Percentiles rank a stretch among this genome's conserved stretches.
Conservation (phyloP, 805 yeast genomes). For the Millerozyma acaciae region DNA sequence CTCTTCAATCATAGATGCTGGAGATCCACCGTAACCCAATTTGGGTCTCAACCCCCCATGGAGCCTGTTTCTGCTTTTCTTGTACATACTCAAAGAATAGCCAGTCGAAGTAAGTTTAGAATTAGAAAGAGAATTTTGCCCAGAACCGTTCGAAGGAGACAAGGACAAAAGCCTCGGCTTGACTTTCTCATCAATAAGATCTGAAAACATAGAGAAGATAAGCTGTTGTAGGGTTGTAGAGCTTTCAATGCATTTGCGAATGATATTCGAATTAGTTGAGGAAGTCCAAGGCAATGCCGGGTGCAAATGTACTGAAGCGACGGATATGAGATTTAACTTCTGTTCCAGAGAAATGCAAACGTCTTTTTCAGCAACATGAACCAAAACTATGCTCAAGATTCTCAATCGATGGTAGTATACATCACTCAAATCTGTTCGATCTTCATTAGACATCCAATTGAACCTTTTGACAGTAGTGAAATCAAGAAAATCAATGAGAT, state of each 20-base stretch:
- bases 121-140: slow-evolving; percentile 1
- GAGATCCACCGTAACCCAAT: slow-evolving; percentile 19
- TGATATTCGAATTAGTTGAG: slow-evolving; percentile 9
- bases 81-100: neutral
- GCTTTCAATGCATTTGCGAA: neutral
- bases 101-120: slow-evolving; percentile 4
- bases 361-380: neutral
- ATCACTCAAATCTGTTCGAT: neutral
- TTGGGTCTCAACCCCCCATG: slow-evolving; percentile 14
- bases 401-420: slow-evolving; percentile 3
- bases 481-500: no score
- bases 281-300: slow-evolving; percentile 30
- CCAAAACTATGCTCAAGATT: slow-evolving; percentile 5
- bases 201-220: neutral
- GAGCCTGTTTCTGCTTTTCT: neutral
- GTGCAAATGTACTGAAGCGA: slow-evolving; percentile 20
- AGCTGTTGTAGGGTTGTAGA: neutral
- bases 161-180: slow-evolving; percentile 2
- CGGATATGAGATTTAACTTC: slow-evolving; percentile 1
- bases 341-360: neutral
- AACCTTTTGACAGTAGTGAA: no score
- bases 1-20: slow-evolving; percentile 18
- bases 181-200: slow-evolving; percentile 1
- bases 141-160: slow-evolving; percentile 1
- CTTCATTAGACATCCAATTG: neutral